A percentile compares a stretch with the other conserved stretches of the same genome.
Evolutionary conservation across 345 rosid species (phyloP).

Genomic region (Murraya koenigii): DNA sequence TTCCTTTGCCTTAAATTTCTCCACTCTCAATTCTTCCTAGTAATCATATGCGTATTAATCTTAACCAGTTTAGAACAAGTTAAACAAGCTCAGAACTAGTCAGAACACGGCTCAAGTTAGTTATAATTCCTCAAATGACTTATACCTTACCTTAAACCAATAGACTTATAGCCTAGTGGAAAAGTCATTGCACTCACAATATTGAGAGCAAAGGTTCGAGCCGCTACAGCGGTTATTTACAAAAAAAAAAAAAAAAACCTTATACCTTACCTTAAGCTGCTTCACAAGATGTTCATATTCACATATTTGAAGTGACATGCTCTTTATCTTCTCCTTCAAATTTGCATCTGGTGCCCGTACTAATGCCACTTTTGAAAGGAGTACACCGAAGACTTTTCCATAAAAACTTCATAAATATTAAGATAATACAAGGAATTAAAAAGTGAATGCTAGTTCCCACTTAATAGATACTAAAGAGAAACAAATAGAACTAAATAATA

Average conservation of each 20-base stretch:
- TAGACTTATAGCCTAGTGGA: no score
- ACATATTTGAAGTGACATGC: slow-evolving; percentile 49
- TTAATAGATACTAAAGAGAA: background rate
- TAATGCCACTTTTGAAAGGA: slow-evolving; percentile 35
- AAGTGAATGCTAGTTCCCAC: background rate
- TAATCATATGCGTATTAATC: slow-evolving; percentile 21
- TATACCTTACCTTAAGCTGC: slow-evolving; percentile 75
- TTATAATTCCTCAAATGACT: slow-evolving; percentile 1
- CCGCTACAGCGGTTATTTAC: no score
- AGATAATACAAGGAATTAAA: background rate
- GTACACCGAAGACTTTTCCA: slow-evolving; percentile 35
- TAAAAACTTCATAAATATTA: slow-evolving; percentile 24
- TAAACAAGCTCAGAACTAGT: slow-evolving; percentile 7
- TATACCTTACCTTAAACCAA: no score
- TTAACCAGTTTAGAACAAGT: slow-evolving; percentile 1
- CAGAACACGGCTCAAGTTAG: background rate
- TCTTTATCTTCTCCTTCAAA: slow-evolving; percentile 35
- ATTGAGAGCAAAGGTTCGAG: no score
- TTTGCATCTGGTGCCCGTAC: slow-evolving; percentile 29
- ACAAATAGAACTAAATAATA: slow-evolving; percentile 3
- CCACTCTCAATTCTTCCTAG: slow-evolving; percentile 67
- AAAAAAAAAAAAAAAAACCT: no score
- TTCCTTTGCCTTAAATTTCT: slow-evolving; percentile 78
- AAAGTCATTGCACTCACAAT: no score
- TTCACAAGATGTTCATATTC: slow-evolving; percentile 57